Conservation (phyloP, 208 protist genomes). For the Novymonas esmeraldas region DNA sequence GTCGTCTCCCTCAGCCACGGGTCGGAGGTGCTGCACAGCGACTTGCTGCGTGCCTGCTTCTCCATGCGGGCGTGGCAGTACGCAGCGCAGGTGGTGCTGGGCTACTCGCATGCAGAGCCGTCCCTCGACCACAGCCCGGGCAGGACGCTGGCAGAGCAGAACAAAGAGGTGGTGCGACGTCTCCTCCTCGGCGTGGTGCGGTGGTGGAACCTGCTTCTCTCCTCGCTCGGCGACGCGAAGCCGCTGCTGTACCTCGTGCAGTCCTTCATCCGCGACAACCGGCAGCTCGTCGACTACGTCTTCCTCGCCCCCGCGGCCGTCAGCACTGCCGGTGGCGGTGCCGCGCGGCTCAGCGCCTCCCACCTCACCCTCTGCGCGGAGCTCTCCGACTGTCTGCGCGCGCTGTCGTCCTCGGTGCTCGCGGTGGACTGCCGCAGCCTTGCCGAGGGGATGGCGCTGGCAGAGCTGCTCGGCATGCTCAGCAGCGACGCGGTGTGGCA, state of each 20-base stretch:
- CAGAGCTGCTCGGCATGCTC: conserved; percentile 47
- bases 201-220: conserved; percentile 76
- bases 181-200: conserved; percentile 56
- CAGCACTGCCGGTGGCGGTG: conserved; percentile 13
- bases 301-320: conserved; percentile 36
- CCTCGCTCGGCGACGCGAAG: conserved; percentile 51
- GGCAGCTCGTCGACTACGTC: conserved; percentile 65
- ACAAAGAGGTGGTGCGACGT: conserved; percentile 64
- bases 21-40: conserved; percentile 59
- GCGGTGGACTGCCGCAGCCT: conserved; percentile 64
- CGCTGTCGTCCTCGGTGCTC: conserved; percentile 54
- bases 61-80: conserved; percentile 69
- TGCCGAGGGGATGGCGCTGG: conserved; percentile 57
- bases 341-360: conserved; percentile 37
- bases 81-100: conserved; percentile 59
- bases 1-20: conserved; percentile 60
- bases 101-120: conserved; percentile 33
- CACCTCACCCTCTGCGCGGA: conserved; percentile 61
- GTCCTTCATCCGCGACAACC: conserved; percentile 62
- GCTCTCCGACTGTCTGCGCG: conserved; percentile 57
- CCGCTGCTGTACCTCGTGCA: conserved; percentile 50
- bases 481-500: conserved; percentile 31
- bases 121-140: conserved; percentile 13
- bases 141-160: conserved; percentile 46
- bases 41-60: conserved; percentile 54